Evolutionary conservation across 768 basidiomycete species (phyloP).

Genomic region (Leccinum aurantiacum): DNA sequence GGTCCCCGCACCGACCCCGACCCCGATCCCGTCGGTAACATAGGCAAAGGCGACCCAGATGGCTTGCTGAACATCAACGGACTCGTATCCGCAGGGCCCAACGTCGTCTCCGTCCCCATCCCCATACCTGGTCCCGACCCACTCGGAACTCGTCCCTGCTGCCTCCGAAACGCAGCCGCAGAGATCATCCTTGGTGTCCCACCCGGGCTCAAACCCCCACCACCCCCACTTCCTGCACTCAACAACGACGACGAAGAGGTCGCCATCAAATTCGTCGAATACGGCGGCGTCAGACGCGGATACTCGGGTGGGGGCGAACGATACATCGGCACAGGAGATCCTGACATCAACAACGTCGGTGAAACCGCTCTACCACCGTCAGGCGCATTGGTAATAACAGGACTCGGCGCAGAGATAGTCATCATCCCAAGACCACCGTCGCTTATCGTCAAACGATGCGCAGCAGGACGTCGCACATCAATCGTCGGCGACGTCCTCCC

Average conservation of each 20-base stretch:
- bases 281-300: conserved; percentile 37
- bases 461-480: conserved; percentile 7
- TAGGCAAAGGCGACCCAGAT: conserved; percentile 35
- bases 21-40: not conserved
- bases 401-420: conserved; percentile 11
- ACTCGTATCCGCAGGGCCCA: conserved; percentile 40
- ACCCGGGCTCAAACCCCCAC: conserved; percentile 27
- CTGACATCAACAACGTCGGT: conserved; percentile 1
- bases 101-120: not conserved
- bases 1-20: conserved; percentile 12
- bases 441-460: conserved; percentile 2
- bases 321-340: conserved; percentile 2
- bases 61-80: conserved; percentile 52
- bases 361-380: not conserved
- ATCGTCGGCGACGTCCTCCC: conserved; percentile 10
- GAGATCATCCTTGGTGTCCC: conserved; percentile 58
- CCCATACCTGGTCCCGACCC: conserved; percentile 6
- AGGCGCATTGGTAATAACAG: not conserved
- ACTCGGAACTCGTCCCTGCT: conserved; percentile 37
- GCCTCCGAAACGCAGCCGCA: conserved; percentile 72
- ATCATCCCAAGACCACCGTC: conserved; percentile 5
- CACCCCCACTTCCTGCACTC: conserved; percentile 13
- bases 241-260: conserved; percentile 38
- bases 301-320: conserved; percentile 47
- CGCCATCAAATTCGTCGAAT: conserved; percentile 31